A percentile compares a stretch with the other conserved stretches of the same genome.
Evolutionary conservation across 2,329 filamentous ascomycete species (phyloP).

Genomic region (Sporothrix luriei): DNA sequence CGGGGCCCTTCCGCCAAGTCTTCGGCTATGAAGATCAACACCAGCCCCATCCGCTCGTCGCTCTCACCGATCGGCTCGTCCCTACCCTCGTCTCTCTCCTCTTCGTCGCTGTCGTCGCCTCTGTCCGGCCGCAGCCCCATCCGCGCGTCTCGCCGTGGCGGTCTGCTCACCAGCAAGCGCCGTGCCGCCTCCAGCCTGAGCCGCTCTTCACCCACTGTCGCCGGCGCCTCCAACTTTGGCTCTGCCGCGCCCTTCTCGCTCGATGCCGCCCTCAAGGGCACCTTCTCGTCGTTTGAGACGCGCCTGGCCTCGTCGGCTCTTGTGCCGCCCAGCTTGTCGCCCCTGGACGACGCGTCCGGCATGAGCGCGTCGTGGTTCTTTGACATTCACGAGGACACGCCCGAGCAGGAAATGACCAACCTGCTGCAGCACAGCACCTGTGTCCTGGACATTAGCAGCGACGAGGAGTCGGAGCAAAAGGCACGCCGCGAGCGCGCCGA

Average conservation of each 20-base stretch:
- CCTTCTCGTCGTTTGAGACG: constrained; percentile 64
- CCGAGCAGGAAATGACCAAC: constrained; percentile 88
- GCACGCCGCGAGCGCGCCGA: constrained; percentile 57
- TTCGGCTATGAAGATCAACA: constrained; percentile 34
- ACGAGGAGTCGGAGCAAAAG: constrained; percentile 71
- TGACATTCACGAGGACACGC: constrained; percentile 89
- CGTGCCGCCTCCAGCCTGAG: constrained; percentile 58
- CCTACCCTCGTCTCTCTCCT: constrained; percentile 60
- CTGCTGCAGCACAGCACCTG: constrained; percentile 88
- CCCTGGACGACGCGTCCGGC: constrained; percentile 49
- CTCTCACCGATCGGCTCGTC: too few relatives aligned
- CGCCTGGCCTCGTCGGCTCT: constrained; percentile 36
- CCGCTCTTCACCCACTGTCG: constrained; percentile 68
- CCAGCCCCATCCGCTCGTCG: constrained; percentile 39
- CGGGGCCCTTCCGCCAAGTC: constrained; percentile 56
- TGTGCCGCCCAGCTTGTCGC: constrained; percentile 40
- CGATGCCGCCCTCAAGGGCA: constrained; percentile 78
- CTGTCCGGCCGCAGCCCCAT: constrained; percentile 66
- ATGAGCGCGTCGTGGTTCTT: constrained; percentile 79
- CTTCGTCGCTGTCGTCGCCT: constrained; percentile 45
- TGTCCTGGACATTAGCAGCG: constrained; percentile 83
- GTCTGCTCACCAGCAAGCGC: constrained; percentile 61
- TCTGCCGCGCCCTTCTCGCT: constrained; percentile 73
- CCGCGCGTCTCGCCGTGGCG: constrained; percentile 54
- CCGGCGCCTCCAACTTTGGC: constrained; percentile 53